These are phyloP conservation scores for Wickerhamiella azyma DNA, from an alignment of 805 yeast genomes.

Conservation along the genomic window DNA sequence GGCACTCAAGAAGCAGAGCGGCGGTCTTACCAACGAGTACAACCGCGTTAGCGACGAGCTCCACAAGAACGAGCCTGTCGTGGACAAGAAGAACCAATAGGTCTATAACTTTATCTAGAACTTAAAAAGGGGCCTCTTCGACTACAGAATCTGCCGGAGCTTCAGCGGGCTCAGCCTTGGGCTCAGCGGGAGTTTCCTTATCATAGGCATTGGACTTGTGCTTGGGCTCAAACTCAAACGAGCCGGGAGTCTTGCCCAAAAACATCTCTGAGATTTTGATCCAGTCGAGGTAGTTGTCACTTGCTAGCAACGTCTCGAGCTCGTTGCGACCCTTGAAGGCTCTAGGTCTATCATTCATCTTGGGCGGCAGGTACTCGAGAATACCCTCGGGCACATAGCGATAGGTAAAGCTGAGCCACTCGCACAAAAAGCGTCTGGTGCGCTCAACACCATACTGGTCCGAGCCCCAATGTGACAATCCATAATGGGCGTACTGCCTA, in stretches of 20 bases:
- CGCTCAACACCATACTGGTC: conserved; percentile 87
- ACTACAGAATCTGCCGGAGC: not conserved
- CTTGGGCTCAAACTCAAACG: conserved; percentile 75
- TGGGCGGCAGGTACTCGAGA: conserved; percentile 75
- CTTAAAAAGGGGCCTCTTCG: not conserved
- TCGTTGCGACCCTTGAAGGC: conserved; percentile 88
- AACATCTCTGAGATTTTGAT: conserved; percentile 91
- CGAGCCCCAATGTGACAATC: conserved; percentile 94
- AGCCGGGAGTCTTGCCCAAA: conserved; percentile 68
- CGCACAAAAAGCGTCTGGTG: conserved; percentile 85
- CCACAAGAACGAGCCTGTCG: conserved; percentile 19
- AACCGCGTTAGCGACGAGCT: conserved; percentile 32
- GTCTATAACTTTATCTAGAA: not conserved
- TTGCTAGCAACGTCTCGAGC: conserved; percentile 76
- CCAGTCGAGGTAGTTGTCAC: conserved; percentile 85
- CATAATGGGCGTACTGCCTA: conserved; percentile 55
- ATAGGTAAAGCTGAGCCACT: conserved; percentile 85
- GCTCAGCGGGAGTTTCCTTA: not conserved
- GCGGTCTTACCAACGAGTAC: conserved; percentile 50
- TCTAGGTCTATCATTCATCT: conserved; percentile 86
- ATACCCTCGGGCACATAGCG: conserved; percentile 91
- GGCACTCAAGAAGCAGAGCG: conserved; percentile 60
- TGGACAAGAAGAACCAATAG: conserved; percentile 23
- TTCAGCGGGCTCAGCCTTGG: too few relatives aligned
- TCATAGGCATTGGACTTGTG: conserved; percentile 82